Conservation (phyloP, 1,139 yeast genomes). For the Zygotorulaspora mrakii region DNA sequence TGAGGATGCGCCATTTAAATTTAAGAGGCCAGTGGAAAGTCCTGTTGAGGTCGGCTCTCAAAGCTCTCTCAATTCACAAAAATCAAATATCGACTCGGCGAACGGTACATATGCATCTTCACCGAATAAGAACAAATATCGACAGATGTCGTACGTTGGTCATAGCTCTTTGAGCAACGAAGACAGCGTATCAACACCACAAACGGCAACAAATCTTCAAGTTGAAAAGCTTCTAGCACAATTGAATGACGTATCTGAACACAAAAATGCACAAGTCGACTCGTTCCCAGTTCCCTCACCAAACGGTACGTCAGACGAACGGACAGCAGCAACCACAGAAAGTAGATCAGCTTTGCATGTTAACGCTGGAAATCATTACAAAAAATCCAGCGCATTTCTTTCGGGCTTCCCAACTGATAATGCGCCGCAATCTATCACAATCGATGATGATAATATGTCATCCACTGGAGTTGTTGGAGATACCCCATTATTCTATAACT, state of each 20-base stretch:
- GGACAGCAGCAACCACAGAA: constrained; percentile 7
- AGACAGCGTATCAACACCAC: constrained; percentile 11
- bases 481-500: constrained; percentile 25
- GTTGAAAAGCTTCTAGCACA: constrained; percentile 34
- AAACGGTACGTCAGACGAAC: constrained; percentile 7
- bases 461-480: constrained; percentile 6
- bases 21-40: not conserved
- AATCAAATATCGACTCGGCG: too few relatives aligned
- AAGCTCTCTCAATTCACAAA: not conserved
- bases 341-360: constrained; percentile 5
- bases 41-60: not conserved
- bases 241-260: constrained; percentile 31
- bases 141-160: not conserved
- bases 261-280: constrained; percentile 23
- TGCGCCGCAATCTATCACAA: constrained; percentile 7
- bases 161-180: constrained; percentile 7
- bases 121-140: not conserved
- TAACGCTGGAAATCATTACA: constrained; percentile 9
- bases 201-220: constrained; percentile 24
- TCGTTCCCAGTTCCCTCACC: constrained; percentile 3
- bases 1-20: not conserved
- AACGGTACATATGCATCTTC: too few relatives aligned
- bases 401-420: constrained; percentile 20
- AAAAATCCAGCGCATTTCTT: constrained; percentile 31
- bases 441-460: constrained; percentile 6